phyloP scores from a whole-genome alignment of 306 rosid species.

The Glycine tomentella region DNA sequence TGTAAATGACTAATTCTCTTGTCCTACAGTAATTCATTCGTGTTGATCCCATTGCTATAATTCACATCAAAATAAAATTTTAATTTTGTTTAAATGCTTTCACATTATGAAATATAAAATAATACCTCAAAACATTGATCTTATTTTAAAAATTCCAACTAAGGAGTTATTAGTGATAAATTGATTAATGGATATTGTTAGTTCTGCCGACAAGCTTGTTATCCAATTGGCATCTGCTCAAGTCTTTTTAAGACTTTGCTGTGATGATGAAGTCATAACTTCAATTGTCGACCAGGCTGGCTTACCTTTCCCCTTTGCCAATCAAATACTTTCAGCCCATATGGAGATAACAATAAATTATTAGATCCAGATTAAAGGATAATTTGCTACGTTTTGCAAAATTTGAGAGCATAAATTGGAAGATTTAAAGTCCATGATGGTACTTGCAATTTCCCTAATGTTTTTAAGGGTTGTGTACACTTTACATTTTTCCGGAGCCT shows the following conservation, averaged over 20 bases:
- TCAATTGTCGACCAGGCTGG: not conserved
- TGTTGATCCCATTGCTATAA: not conserved
- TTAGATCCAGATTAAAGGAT: not conserved
- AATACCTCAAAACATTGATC: not conserved
- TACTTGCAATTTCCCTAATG: constrained; percentile 6
- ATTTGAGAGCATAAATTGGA: constrained; percentile 1
- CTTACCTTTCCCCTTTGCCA: constrained; percentile 3
- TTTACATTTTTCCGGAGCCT: not conserved
- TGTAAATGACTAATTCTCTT: not conserved
- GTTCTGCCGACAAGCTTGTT: not conserved
- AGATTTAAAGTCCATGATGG: constrained; percentile 5
- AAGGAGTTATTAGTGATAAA: not conserved
- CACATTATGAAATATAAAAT: not conserved
- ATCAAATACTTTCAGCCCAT: not conserved
- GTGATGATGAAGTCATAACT: not conserved
- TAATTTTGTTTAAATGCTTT: not conserved
- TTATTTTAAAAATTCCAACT: not conserved
- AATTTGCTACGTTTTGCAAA: constrained; percentile 1
- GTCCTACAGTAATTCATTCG: not conserved
- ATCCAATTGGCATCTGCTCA: not conserved
- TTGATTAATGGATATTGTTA: not conserved
- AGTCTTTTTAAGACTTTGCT: not conserved
- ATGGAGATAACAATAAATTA: not conserved
- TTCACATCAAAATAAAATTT: constrained; percentile 14
- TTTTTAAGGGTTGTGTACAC: constrained; percentile 1